phyloP scores from a whole-genome alignment of 257 asterid species.

The Ballota nigra region DNA sequence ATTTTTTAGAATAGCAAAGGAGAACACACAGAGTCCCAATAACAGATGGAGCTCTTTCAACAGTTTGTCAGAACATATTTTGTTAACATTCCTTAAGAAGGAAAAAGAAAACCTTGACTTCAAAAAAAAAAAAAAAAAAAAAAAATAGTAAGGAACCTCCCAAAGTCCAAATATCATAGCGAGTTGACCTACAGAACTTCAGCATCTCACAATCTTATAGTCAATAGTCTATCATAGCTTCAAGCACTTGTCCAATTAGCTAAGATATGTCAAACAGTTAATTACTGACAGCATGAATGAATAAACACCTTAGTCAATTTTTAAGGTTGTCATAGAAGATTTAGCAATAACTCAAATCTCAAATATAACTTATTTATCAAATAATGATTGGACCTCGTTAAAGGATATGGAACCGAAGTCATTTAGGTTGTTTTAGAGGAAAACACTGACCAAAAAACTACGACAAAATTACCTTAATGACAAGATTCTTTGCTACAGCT shows the following conservation, averaged over 20 bases:
- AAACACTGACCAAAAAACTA: background rate
- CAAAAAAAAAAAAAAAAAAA: background rate
- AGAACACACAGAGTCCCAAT: background rate
- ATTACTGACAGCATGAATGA: background rate
- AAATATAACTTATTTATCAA: background rate
- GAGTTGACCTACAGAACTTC: background rate
- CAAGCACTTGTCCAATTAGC: conserved; percentile 1
- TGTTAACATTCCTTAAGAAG: background rate
- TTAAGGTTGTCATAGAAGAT: background rate
- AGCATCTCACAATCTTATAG: background rate
- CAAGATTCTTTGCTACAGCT: conserved; percentile 82
- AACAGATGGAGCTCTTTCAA: background rate
- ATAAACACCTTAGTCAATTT: background rate
- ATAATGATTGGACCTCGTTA: background rate
- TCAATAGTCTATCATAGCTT: background rate
- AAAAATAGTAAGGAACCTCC: background rate
- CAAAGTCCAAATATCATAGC: background rate
- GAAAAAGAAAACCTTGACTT: background rate
- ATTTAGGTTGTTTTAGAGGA: background rate
- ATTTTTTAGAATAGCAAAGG: background rate
- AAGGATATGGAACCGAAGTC: background rate
- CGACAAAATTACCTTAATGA: conserved; percentile 62
- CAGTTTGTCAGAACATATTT: background rate
- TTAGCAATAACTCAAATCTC: background rate
- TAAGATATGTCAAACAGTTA: background rate